A percentile compares a stretch with the other conserved stretches of the same genome.
phyloP scores from a whole-genome alignment of 495 filamentous ascomycete species.

The Trichoderma gamsii region DNA sequence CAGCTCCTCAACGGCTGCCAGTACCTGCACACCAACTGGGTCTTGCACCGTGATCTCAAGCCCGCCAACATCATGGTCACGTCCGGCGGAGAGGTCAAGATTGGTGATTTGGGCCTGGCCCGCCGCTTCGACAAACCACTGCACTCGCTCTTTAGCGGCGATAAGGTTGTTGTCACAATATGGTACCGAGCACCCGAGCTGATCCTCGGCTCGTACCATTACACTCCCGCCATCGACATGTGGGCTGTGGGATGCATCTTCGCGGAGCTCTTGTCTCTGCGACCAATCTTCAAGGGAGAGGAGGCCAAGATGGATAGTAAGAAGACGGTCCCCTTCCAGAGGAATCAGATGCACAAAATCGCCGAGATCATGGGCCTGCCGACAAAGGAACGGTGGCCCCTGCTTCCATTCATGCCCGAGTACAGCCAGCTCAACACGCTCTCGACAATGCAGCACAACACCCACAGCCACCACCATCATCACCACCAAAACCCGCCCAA shows the following conservation, averaged over 20 bases:
- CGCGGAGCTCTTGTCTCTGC: slow-evolving; percentile 81
- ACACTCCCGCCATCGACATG: slow-evolving; percentile 92
- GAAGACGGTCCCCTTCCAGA: slow-evolving; percentile 93
- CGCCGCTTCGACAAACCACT: slow-evolving; percentile 91
- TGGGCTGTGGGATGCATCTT: slow-evolving; percentile 99
- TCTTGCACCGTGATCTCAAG: slow-evolving; percentile 92
- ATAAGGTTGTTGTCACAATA: slow-evolving; percentile 98
- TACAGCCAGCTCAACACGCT: slow-evolving; percentile 58
- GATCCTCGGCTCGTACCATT: slow-evolving; percentile 83
- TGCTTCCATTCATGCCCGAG: slow-evolving; percentile 75
- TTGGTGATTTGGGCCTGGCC: slow-evolving; percentile 88
- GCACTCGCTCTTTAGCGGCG: slow-evolving; percentile 82
- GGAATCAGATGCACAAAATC: slow-evolving; percentile 98
- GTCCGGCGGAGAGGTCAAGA: slow-evolving; percentile 77
- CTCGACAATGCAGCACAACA: slow-evolving; percentile 32
- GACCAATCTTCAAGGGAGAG: slow-evolving; percentile 97
- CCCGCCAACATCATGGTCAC: slow-evolving; percentile 99
- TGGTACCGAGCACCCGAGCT: slow-evolving; percentile 98
- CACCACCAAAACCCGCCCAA: slow-evolving; percentile 45
- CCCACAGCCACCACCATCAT: slow-evolving; percentile 38
- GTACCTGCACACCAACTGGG: slow-evolving; percentile 96
- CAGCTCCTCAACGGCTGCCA: slow-evolving; percentile 90
- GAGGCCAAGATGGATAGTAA: slow-evolving; percentile 99
- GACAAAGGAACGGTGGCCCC: slow-evolving; percentile 81
- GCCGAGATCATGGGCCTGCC: slow-evolving; percentile 91